Percentiles rank a stretch among this genome's conserved stretches.
These are phyloP conservation scores for Globomyces pollinis-pini DNA, from an alignment of 192 early-diverging fungal genomes.

Conservation along the genomic window DNA sequence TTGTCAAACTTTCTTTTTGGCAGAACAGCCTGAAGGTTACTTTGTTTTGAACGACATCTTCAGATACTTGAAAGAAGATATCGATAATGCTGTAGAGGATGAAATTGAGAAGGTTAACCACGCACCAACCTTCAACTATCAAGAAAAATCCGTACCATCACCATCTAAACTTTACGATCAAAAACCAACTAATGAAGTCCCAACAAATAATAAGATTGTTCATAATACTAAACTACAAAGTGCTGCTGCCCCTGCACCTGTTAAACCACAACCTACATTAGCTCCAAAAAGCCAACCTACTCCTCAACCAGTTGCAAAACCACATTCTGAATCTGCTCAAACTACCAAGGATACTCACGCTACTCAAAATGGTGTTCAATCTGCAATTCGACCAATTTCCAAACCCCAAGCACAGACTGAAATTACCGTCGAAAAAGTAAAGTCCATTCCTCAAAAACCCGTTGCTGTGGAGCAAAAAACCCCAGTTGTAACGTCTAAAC, in stretches of 20 bases:
- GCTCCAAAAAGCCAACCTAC: slow-evolving; percentile 15
- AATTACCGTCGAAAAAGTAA: neutral
- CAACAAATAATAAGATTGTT: slow-evolving; percentile 7
- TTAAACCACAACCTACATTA: slow-evolving; percentile 7
- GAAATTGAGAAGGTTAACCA: slow-evolving; percentile 24
- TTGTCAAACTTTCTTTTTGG: slow-evolving; percentile 86
- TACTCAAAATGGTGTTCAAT: neutral
- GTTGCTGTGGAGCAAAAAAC: slow-evolving; percentile 5
- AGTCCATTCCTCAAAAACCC: slow-evolving; percentile 12
- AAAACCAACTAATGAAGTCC: neutral
- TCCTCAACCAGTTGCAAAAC: slow-evolving; percentile 14
- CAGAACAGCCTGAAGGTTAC: slow-evolving; percentile 81
- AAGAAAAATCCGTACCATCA: slow-evolving; percentile 5
- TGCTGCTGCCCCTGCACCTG: slow-evolving; percentile 10
- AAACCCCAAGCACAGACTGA: neutral
- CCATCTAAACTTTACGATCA: slow-evolving; percentile 6
- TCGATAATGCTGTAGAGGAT: slow-evolving; percentile 44
- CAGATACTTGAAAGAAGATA: slow-evolving; percentile 89
- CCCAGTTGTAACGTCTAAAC: neutral
- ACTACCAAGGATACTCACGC: slow-evolving; percentile 1
- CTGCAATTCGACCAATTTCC: neutral
- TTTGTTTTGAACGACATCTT: slow-evolving; percentile 92
- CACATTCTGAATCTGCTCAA: slow-evolving; percentile 9
- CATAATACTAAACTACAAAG: slow-evolving; percentile 21
- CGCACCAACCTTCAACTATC: no score